Evolutionary conservation across 352 stramenopile genomes (phyloP).

Genomic region (Plasmopara muralis): DNA sequence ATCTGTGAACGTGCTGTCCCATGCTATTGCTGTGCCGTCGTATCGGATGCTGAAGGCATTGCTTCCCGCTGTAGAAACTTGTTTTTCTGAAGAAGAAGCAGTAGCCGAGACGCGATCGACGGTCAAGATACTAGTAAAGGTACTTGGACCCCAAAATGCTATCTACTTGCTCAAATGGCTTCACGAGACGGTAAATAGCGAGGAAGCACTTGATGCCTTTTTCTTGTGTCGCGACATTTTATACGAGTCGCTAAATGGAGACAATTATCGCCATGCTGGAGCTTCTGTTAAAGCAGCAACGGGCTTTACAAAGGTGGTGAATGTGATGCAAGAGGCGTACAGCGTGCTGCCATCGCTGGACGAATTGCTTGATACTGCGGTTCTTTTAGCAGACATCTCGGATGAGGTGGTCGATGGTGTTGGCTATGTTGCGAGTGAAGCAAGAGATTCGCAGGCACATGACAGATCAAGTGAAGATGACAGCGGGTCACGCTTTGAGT

Average conservation of each 20-base stretch:
- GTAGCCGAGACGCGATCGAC: slow-evolving; percentile 39
- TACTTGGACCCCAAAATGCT: slow-evolving; percentile 65
- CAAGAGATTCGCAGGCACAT: neutral
- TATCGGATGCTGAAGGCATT: slow-evolving; percentile 55
- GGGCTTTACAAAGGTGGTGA: slow-evolving; percentile 33
- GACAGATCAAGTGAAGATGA: slow-evolving; percentile 1
- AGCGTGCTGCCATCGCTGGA: slow-evolving; percentile 58
- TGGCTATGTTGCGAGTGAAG: slow-evolving; percentile 13
- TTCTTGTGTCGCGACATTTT: slow-evolving; percentile 57
- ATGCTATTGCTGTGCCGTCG: slow-evolving; percentile 59
- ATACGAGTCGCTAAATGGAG: slow-evolving; percentile 46
- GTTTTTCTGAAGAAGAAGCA: slow-evolving; percentile 51
- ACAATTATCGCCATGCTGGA: slow-evolving; percentile 56
- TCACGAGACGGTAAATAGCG: slow-evolving; percentile 70
- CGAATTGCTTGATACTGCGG: slow-evolving; percentile 47
- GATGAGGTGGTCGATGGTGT: slow-evolving; percentile 43
- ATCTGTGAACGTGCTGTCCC: slow-evolving; percentile 49
- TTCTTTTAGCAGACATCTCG: slow-evolving; percentile 54
- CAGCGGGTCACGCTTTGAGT: slow-evolving; percentile 28
- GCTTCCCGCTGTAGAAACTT: slow-evolving; percentile 33
- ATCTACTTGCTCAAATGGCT: slow-evolving; percentile 65
- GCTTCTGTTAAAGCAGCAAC: slow-evolving; percentile 35
- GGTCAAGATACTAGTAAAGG: slow-evolving; percentile 46
- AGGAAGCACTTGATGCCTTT: slow-evolving; percentile 62
- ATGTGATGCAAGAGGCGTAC: slow-evolving; percentile 42